Evolutionary conservation across 2,329 filamentous ascomycete species (phyloP), one percentile per base, ranked within the genome.

Genomic region (Aureobasidium mangrovei): DNA sequence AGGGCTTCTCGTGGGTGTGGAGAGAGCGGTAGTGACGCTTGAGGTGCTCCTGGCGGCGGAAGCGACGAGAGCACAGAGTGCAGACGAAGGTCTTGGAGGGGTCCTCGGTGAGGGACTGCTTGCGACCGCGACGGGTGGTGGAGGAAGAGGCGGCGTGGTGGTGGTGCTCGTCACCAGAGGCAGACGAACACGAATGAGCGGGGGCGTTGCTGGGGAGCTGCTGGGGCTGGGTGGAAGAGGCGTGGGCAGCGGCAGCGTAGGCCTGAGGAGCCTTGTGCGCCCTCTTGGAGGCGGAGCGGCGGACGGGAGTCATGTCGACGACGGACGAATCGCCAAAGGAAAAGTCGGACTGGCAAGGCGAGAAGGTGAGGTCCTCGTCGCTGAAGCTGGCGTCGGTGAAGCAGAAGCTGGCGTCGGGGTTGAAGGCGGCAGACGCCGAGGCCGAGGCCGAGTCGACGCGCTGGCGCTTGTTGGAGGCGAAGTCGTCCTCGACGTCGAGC

Each of bases 1-100:
- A 98, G 4, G 93, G 93, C 83, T 97, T 98, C 70, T 97, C 93
- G 67, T 95, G 86, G 1, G 93, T 98, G 78, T 98, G 93, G 45
- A 98, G 88, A 56, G 93, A 97, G 63, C 93, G 85, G 78, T 95
- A 95, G 77, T 98, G 93, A 59, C 93, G 88, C 83, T 98, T 98
- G 57, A 98, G 82, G 68, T 98, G 93, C 72, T 98, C 93, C 74
- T 98, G 93, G 59, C 93, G 88, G 59, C 93, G 87, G 85, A 98
- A 98, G 58, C 93, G 88, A 60, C 93, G 90, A 65, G 89, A 91
- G 84, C 93, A 98, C 26, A 96, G 81, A 55, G 91, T 90, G 75
- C 93, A 98, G 57, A 95, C 88, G 60, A 97, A 98, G 0, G 91
- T 96, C 84, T 98, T 98, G 65, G 89, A 94, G 1, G 93, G 93